Evolutionary conservation across 2,329 filamentous ascomycete species (phyloP).

Genomic region (Elsinoe batatas): DNA sequence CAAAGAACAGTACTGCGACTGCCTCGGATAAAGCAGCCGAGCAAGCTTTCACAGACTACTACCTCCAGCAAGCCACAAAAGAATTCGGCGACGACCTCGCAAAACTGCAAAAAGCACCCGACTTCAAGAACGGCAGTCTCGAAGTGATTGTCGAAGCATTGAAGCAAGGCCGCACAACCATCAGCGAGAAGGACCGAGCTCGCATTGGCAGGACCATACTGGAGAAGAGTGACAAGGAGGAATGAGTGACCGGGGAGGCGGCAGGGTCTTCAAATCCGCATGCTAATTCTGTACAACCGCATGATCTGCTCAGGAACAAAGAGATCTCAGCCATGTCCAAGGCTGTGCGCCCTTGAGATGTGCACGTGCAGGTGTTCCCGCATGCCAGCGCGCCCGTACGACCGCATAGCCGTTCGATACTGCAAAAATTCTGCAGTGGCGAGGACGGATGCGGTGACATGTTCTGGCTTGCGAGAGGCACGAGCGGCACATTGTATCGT

Average conservation of each 20-base stretch:
- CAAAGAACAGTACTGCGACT: neutral
- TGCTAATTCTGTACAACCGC: neutral
- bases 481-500: neutral
- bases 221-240: neutral
- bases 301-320: neutral
- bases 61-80: slow-evolving; percentile 57
- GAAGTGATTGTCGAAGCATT: slow-evolving; percentile 57
- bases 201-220: slow-evolving; percentile 24
- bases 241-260: neutral
- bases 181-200: slow-evolving; percentile 45
- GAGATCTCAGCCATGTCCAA: neutral
- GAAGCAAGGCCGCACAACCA: slow-evolving; percentile 56
- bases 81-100: slow-evolving; percentile 69
- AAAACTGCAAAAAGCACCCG: slow-evolving; percentile 56
- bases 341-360: neutral
- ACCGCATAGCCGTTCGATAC: neutral
- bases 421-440: neutral
- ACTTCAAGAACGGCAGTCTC: slow-evolving; percentile 58
- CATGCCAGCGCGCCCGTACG: neutral
- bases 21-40: slow-evolving; percentile 18
- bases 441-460: neutral
- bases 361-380: neutral
- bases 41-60: slow-evolving; percentile 50
- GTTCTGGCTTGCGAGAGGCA: neutral
- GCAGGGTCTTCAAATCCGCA: neutral